Conservation (phyloP, 345 rosid species). For the Eucalyptus camaldulensis region DNA sequence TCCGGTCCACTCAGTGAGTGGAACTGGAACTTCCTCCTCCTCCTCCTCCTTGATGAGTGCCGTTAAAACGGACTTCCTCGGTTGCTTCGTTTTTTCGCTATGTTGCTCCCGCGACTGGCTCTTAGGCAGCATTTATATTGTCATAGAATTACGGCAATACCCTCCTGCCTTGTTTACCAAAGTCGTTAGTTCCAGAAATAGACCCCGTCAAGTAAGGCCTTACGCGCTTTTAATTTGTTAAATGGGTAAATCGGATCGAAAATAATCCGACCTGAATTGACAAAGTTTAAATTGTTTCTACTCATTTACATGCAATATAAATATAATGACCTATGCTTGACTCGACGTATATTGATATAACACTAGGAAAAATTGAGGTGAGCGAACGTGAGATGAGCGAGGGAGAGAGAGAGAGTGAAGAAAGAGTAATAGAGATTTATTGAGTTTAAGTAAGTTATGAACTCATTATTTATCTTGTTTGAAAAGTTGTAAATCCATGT, state of each 20-base stretch:
- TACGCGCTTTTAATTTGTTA: accelerated
- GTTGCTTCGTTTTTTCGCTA: neutral
- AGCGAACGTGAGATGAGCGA: accelerated
- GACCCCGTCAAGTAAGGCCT: neutral
- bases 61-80: neutral
- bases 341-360: neutral
- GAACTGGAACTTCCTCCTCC: neutral
- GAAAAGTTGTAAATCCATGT: neutral
- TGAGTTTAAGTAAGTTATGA: too few relatives aligned
- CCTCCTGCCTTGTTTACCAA: neutral
- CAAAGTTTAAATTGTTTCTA: too few relatives aligned
- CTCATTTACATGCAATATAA: too few relatives aligned
- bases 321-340: too few relatives aligned
- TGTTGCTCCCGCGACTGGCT: neutral
- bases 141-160: neutral
- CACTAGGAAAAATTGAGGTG: neutral
- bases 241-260: accelerated
- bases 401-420: neutral
- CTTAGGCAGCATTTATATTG: neutral
- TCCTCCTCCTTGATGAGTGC: neutral
- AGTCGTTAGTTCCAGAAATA: neutral
- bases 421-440: too few relatives aligned
- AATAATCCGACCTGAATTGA: too few relatives aligned
- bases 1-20: neutral
- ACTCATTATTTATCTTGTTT: too few relatives aligned